A percentile compares a stretch with the other conserved stretches of the same genome.
Evolutionary conservation across 2,329 filamentous ascomycete species (phyloP).

Genomic region (Diaporthe citri): DNA sequence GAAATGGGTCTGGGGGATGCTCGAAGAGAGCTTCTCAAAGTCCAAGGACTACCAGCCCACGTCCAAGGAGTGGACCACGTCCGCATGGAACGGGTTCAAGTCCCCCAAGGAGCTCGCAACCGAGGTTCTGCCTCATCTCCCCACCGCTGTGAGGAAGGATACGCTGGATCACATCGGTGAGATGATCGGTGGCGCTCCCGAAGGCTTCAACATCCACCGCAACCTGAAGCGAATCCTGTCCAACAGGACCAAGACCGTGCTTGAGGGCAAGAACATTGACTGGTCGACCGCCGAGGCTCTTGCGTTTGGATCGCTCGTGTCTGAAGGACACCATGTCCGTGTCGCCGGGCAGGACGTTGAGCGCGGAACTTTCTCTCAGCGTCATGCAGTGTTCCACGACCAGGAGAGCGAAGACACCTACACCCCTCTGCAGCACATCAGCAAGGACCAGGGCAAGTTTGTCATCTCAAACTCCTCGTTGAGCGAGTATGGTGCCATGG

Average conservation of each 20-base stretch:
- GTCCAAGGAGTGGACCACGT: slow-evolving; percentile 98
- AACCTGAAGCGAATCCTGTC: slow-evolving; percentile 97
- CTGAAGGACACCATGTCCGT: slow-evolving; percentile 95
- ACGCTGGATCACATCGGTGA: slow-evolving; percentile 85
- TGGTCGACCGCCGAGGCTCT: slow-evolving; percentile 97
- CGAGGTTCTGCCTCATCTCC: slow-evolving; percentile 91
- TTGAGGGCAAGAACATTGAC: slow-evolving; percentile 94
- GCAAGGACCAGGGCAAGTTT: slow-evolving; percentile 93
- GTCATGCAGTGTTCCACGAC: slow-evolving; percentile 97
- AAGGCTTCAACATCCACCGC: slow-evolving; percentile 89
- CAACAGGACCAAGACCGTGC: slow-evolving; percentile 90
- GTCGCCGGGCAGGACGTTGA: slow-evolving; percentile 99
- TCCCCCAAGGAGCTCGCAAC: slow-evolving; percentile 97
- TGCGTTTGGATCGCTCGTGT: slow-evolving; percentile 90
- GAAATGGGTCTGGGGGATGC: slow-evolving; percentile 99
- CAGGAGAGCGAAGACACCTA: slow-evolving; percentile 94
- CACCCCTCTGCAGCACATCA: slow-evolving; percentile 90
- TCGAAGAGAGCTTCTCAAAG: slow-evolving; percentile 96
- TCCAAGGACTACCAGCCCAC: slow-evolving; percentile 98
- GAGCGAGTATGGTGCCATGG: slow-evolving; percentile 79
- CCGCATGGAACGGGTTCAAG: slow-evolving; percentile 99
- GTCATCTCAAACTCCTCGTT: slow-evolving; percentile 97
- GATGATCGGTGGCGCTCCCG: slow-evolving; percentile 82
- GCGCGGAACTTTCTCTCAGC: slow-evolving; percentile 98
- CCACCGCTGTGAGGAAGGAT: slow-evolving; percentile 81